Conservation (phyloP, 2,329 filamentous ascomycete species). For the Colletotrichum aenigma region DNA sequence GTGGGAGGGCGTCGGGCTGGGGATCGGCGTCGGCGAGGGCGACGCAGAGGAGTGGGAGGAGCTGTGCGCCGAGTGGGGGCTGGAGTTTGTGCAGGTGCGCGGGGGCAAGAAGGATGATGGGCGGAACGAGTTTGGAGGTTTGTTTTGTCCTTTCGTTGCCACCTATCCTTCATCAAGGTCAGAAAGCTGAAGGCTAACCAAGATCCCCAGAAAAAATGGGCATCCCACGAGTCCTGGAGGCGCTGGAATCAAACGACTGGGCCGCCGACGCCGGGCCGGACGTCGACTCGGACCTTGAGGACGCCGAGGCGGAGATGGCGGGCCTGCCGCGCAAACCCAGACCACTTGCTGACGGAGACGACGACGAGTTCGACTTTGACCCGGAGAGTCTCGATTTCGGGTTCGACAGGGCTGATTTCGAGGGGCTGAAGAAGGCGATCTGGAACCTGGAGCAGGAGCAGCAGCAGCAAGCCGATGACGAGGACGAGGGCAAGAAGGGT, state of each 20-base stretch:
- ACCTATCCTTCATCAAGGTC: not conserved
- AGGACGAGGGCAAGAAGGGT: not conserved
- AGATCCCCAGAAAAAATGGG: conserved; percentile 57
- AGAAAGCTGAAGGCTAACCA: conserved; percentile 22
- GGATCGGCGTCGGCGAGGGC: conserved; percentile 56
- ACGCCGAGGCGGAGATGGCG: conserved; percentile 35
- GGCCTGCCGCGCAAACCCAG: conserved; percentile 32
- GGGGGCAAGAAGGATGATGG: conserved; percentile 37
- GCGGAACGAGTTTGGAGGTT: conserved; percentile 65
- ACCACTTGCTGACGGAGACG: conserved; percentile 26
- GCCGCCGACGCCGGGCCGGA: conserved; percentile 30
- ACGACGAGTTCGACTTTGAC: conserved; percentile 42
- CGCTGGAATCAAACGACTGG: conserved; percentile 72
- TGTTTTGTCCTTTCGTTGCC: conserved; percentile 22
- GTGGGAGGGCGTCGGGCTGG: conserved; percentile 70
- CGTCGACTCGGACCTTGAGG: conserved; percentile 32
- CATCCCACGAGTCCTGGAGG: conserved; percentile 62
- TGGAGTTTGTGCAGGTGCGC: conserved; percentile 67
- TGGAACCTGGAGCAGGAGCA: conserved; percentile 40
- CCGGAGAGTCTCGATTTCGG: conserved; percentile 56
- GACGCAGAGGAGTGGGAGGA: conserved; percentile 65
- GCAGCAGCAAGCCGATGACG: conserved; percentile 17
- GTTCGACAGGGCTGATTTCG: conserved; percentile 57
- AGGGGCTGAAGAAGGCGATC: conserved; percentile 56
- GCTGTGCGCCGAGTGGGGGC: conserved; percentile 56